Evolutionary conservation across 371 early-diverging fungal genomes (phyloP).

Genomic region (Mucor sp.): DNA sequence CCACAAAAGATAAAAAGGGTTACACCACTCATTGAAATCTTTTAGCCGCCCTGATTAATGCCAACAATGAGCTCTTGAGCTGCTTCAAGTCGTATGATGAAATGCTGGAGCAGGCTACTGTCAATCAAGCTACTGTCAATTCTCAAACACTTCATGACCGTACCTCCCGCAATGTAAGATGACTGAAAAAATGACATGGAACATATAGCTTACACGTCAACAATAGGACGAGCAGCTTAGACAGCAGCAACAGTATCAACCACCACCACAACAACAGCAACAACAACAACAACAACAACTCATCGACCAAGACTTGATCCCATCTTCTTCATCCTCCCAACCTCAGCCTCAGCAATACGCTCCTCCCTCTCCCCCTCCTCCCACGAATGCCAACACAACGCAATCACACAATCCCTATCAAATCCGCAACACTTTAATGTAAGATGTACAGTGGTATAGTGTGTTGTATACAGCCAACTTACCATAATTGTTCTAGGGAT

Average conservation of each 20-base stretch:
- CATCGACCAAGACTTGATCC: neutral
- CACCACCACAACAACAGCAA: neutral
- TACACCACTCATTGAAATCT: slow-evolving; percentile 5
- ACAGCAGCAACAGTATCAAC: slow-evolving; percentile 8
- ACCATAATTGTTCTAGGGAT: neutral
- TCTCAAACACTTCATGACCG: slow-evolving; percentile 38
- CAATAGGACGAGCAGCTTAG: slow-evolving; percentile 1
- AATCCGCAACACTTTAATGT: neutral
- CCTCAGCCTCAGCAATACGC: neutral
- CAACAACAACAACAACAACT: slow-evolving; percentile 1
- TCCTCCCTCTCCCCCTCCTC: neutral
- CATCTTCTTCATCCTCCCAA: slow-evolving; percentile 4
- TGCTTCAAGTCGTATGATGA: slow-evolving; percentile 55
- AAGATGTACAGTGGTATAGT: neutral
- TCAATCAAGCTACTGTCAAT: slow-evolving; percentile 40
- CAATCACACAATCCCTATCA: neutral
- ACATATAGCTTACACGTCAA: neutral
- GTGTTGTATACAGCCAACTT: neutral
- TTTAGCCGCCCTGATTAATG: slow-evolving; percentile 43
- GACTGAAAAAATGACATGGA: neutral
- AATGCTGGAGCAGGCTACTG: slow-evolving; percentile 46
- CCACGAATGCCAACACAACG: neutral
- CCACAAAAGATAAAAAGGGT: neutral
- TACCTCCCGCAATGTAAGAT: slow-evolving; percentile 28
- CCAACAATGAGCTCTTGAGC: slow-evolving; percentile 45